Percentiles rank a stretch among this genome's conserved stretches.
phyloP scores from a whole-genome alignment of 75 land plant species.

The Cunninghamia lanceolata region DNA sequence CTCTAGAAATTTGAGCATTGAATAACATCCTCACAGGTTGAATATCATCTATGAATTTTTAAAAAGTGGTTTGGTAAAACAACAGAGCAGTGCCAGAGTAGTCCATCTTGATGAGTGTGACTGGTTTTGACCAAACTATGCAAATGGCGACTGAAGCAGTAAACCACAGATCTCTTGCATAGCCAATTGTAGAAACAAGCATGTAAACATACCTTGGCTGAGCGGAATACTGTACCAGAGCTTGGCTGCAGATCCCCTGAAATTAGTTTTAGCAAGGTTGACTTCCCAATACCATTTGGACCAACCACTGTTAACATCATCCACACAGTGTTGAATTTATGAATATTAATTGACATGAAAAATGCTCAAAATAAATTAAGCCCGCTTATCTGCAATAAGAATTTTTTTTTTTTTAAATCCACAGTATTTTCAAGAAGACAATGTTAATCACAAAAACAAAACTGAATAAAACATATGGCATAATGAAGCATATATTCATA shows the following conservation, averaged over 20 bases:
- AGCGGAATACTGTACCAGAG: slow-evolving; percentile 93
- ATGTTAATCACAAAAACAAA: not conserved
- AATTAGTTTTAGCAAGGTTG: slow-evolving; percentile 91
- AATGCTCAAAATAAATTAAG: not conserved
- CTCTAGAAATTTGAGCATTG: not conserved
- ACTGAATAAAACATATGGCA: not conserved
- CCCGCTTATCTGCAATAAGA: not conserved
- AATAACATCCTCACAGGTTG: slow-evolving; percentile 1
- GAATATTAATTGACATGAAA: not conserved
- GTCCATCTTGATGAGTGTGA: not conserved
- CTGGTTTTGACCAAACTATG: not conserved
- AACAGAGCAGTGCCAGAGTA: not conserved
- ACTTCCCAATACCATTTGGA: slow-evolving; percentile 98
- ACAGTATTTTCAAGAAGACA: not conserved
- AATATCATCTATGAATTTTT: slow-evolving; percentile 3
- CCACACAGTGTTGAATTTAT: not conserved
- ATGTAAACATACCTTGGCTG: slow-evolving; percentile 75
- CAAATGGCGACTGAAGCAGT: not conserved
- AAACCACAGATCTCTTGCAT: not conserved
- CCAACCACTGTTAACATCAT: slow-evolving; percentile 84
- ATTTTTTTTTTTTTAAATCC: not conserved
- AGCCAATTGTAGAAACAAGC: not conserved
- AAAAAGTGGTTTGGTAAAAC: not conserved
- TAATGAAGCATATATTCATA: not conserved
- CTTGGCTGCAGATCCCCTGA: slow-evolving; percentile 96